Evolutionary conservation across 1,284 basidiomycete species (phyloP).

Genomic region (Leccinum huronense): DNA sequence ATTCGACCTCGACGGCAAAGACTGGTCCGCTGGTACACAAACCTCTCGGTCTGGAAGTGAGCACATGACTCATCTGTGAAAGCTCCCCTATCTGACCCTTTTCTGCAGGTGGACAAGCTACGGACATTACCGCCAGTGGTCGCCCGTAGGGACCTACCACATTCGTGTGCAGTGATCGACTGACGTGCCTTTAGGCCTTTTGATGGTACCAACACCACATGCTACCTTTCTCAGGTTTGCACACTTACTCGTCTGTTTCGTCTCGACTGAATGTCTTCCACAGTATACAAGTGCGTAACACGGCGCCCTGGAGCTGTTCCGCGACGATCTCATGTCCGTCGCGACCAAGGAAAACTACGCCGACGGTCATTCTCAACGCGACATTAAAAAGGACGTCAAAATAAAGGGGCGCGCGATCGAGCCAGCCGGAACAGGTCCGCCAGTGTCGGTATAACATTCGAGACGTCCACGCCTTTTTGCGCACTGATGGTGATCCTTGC

Average conservation of each 20-base stretch:
- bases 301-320: too few species aligned
- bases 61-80: slow-evolving; percentile 15
- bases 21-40: slow-evolving; percentile 68
- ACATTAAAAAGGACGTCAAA: too few species aligned
- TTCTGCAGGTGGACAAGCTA: slow-evolving; percentile 45
- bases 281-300: slow-evolving; percentile 32
- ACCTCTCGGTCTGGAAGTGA: slow-evolving; percentile 61
- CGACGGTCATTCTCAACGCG: too few species aligned
- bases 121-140: slow-evolving; percentile 63
- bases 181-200: slow-evolving; percentile 52
- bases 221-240: slow-evolving; percentile 65
- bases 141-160: slow-evolving; percentile 56
- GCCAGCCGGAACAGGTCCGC: too few species aligned
- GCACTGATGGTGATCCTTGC: too few species aligned
- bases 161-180: slow-evolving; percentile 4
- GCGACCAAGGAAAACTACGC: too few species aligned
- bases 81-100: slow-evolving; percentile 8
- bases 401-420: too few species aligned
- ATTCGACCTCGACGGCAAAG: slow-evolving; percentile 72
- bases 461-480: too few species aligned
- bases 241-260: neutral
- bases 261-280: slow-evolving; percentile 7
- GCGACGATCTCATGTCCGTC: too few species aligned
- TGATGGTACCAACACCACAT: slow-evolving; percentile 61
- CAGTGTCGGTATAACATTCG: too few species aligned